phyloP scores from a whole-genome alignment of 208 protist genomes.

The Porcisia deanei region DNA sequence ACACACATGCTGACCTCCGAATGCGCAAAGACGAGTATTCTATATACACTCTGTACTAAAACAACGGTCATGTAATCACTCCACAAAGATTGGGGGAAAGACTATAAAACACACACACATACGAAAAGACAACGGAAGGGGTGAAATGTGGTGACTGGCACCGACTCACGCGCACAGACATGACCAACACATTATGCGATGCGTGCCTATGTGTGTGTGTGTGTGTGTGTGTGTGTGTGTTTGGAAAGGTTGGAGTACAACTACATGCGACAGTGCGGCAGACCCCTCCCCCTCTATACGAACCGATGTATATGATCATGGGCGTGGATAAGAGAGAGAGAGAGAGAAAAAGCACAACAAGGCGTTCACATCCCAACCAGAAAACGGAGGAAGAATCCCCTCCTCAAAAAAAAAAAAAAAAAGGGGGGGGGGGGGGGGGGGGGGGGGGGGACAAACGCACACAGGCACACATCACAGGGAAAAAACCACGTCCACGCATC shows the following conservation, averaged over 20 bases:
- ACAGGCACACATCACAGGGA: too few relatives aligned
- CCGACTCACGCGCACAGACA: neutral
- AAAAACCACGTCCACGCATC: too few relatives aligned
- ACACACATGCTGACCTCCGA: neutral
- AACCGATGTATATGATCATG: neutral
- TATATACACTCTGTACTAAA: neutral
- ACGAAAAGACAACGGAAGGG: neutral
- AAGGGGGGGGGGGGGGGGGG: too few relatives aligned
- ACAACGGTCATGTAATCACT: neutral
- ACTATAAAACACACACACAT: neutral
- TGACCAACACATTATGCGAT: neutral
- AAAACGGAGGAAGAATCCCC: too few relatives aligned
- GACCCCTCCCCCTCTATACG: neutral
- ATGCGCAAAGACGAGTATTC: neutral
- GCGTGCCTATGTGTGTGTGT: neutral
- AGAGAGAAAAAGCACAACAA: too few relatives aligned
- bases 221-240: neutral
- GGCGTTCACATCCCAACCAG: too few relatives aligned
- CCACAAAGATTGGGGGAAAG: neutral
- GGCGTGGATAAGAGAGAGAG: neutral
- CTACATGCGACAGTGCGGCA: neutral
- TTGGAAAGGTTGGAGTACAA: neutral
- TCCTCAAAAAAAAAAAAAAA: too few relatives aligned
- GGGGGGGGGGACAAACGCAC: too few relatives aligned
- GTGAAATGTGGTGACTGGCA: neutral